Conservation (phyloP, 306 rosid genomes). For the Crataegus laevigata region DNA sequence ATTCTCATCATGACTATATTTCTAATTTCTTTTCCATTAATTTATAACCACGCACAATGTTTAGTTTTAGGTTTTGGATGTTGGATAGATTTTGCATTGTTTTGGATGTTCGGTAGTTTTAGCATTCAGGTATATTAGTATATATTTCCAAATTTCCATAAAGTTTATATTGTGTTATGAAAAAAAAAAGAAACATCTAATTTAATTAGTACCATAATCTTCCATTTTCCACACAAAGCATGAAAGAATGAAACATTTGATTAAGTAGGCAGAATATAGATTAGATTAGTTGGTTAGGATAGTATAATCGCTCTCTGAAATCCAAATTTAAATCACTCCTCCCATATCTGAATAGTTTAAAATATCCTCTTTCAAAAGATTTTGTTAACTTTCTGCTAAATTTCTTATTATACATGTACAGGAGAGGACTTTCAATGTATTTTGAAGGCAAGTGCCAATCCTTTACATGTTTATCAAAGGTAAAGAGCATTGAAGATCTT, state of each 20-base stretch:
- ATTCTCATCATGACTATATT: neutral
- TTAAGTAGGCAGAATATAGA: too few relatives aligned
- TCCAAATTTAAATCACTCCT: too few relatives aligned
- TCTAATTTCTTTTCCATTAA: neutral
- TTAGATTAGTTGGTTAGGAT: too few relatives aligned
- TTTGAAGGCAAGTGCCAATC: slow-evolving; percentile 51
- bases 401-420: slow-evolving; percentile 7
- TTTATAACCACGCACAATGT: neutral
- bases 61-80: neutral
- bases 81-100: too few relatives aligned
- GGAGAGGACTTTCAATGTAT: slow-evolving; percentile 51
- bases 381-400: neutral
- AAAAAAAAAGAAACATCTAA: neutral
- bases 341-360: too few relatives aligned
- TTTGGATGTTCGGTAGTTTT: too few relatives aligned
- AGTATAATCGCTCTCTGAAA: too few relatives aligned
- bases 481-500: slow-evolving; percentile 36
- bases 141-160: too few relatives aligned
- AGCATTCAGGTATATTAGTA: neutral
- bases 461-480: slow-evolving; percentile 39
- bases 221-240: too few relatives aligned
- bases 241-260: neutral
- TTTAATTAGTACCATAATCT: too few relatives aligned
- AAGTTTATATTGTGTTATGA: neutral
- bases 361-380: too few relatives aligned